Conservation (phyloP, 345 rosid species). For the Firmiana major region DNA sequence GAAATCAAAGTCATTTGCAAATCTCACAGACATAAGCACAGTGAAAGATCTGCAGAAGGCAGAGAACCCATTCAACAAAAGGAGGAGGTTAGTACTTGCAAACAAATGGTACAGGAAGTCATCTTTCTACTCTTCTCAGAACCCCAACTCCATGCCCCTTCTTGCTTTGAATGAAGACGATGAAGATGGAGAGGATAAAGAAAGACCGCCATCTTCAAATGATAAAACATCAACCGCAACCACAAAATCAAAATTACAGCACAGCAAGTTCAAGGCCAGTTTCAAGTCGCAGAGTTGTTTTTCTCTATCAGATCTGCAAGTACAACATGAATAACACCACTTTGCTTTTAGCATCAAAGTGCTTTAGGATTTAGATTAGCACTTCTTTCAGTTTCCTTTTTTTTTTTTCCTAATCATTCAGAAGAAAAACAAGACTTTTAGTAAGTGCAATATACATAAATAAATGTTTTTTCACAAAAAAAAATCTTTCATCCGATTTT, state of each 20-base stretch:
- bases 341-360: neutral
- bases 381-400: neutral
- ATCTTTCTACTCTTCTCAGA: constrained; percentile 42
- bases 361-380: neutral
- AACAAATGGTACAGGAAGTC: constrained; percentile 42
- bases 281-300: constrained; percentile 60
- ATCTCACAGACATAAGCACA: constrained; percentile 46
- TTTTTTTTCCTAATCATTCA: too few relatives aligned
- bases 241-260: neutral
- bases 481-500: too few relatives aligned
- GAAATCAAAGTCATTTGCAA: constrained; percentile 77
- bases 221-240: neutral
- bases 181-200: constrained; percentile 14
- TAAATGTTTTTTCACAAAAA: neutral
- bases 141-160: constrained; percentile 79
- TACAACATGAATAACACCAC: constrained; percentile 24
- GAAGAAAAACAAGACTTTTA: neutral
- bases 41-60: constrained; percentile 55
- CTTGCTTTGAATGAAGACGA: constrained; percentile 48
- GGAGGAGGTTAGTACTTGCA: constrained; percentile 56
- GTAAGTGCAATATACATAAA: neutral
- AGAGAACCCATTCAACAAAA: constrained; percentile 79
- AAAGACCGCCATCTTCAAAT: constrained; percentile 15
- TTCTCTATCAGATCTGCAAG: constrained; percentile 65
- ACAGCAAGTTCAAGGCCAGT: constrained; percentile 28